Conservation (phyloP, 805 yeast species). For the Candida broadrunensis region DNA sequence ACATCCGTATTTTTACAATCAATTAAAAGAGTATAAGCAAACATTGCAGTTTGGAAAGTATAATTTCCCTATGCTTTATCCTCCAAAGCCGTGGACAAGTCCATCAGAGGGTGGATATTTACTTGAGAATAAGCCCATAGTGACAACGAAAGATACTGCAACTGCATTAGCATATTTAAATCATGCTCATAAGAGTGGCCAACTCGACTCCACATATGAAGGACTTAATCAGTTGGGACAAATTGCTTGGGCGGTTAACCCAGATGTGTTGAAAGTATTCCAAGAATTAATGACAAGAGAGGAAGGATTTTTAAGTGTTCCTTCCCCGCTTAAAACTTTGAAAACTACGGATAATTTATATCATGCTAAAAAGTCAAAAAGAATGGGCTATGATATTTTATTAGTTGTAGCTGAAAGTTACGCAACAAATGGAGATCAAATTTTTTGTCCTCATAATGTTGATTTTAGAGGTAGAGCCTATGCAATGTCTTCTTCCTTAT, state of each 20-base stretch:
- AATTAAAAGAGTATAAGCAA: constrained; percentile 6
- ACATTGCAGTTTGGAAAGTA: constrained; percentile 7
- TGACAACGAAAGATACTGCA: constrained; percentile 14
- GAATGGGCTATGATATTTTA: constrained; percentile 18
- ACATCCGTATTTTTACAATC: constrained; percentile 19
- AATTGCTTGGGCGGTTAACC: constrained; percentile 36
- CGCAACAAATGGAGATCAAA: constrained; percentile 28
- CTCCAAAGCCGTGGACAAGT: constrained; percentile 34
- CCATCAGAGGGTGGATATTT: constrained; percentile 36
- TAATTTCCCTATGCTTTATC: constrained; percentile 36
- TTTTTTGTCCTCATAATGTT: constrained; percentile 35
- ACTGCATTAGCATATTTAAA: constrained; percentile 17
- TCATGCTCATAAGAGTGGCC: constrained; percentile 28
- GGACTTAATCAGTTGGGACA: constrained; percentile 27
- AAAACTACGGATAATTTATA: constrained; percentile 3
- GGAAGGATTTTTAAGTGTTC: constrained; percentile 24
- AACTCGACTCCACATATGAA: constrained; percentile 24
- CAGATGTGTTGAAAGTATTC: constrained; percentile 18
- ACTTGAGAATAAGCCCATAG: constrained; percentile 19
- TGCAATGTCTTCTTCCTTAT: constrained; percentile 32
- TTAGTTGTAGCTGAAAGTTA: constrained; percentile 21
- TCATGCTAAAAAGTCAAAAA: constrained; percentile 11
- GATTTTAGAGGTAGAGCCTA: constrained; percentile 44
- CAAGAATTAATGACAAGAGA: constrained; percentile 14
- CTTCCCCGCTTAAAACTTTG: constrained; percentile 10